These are phyloP conservation scores for Penicillium oxalicum DNA, from an alignment of 2,329 filamentous ascomycete genomes.

Conservation along the genomic window DNA sequence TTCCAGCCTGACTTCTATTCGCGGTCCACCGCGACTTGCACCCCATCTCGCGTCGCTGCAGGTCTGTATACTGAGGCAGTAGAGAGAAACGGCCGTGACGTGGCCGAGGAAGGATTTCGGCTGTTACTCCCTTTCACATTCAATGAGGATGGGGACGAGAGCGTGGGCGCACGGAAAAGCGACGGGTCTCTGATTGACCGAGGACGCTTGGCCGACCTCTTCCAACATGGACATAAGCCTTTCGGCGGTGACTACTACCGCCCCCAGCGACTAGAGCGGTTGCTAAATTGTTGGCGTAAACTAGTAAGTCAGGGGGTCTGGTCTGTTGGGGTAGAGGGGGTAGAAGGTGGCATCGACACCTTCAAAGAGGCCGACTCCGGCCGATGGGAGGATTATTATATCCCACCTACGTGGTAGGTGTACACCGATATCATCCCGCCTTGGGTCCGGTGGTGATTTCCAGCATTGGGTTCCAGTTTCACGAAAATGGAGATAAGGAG, in stretches of 20 bases:
- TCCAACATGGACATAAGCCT: constrained; percentile 31
- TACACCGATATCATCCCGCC: constrained; percentile 1
- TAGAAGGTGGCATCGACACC: constrained; percentile 24
- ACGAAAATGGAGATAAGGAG: constrained; percentile 2
- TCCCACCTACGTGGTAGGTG: constrained; percentile 12
- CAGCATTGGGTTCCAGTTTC: not conserved
- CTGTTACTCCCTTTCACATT: constrained; percentile 16
- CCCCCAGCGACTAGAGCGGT: constrained; percentile 19
- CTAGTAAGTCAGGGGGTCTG: constrained; percentile 24
- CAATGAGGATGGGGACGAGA: constrained; percentile 7
- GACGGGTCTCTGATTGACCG: constrained; percentile 18
- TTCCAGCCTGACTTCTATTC: constrained; percentile 12
- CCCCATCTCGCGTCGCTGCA: constrained; percentile 16
- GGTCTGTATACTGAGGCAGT: constrained; percentile 25
- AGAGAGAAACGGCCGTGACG: constrained; percentile 14
- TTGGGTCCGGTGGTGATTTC: constrained; percentile 6
- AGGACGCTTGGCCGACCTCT: constrained; percentile 20
- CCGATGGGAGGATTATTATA: constrained; percentile 13
- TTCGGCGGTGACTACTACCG: constrained; percentile 28
- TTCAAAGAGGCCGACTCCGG: constrained; percentile 23
- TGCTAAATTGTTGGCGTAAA: constrained; percentile 21
- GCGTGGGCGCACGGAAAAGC: constrained; percentile 22
- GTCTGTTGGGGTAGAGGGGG: constrained; percentile 21
- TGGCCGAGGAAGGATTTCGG: constrained; percentile 27
- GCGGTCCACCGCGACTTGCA: constrained; percentile 7